These are phyloP conservation scores for Colletotrichum musae DNA, from an alignment of 2,329 filamentous ascomycete genomes.

Conservation along the genomic window DNA sequence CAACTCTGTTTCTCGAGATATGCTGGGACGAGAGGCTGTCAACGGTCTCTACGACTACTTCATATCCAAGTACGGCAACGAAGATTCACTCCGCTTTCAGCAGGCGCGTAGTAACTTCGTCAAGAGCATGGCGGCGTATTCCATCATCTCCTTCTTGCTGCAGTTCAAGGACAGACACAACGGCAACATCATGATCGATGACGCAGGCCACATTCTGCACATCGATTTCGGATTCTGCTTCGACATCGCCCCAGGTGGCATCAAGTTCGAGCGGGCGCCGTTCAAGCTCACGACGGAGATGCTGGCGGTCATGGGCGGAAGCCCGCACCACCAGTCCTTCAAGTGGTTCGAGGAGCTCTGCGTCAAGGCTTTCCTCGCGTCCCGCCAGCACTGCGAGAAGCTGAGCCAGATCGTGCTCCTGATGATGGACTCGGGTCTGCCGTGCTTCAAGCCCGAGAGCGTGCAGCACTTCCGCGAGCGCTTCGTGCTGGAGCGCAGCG, in stretches of 20 bases:
- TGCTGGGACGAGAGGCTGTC: constrained; percentile 97
- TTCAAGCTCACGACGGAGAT: constrained; percentile 99
- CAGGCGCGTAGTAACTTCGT: constrained; percentile 97
- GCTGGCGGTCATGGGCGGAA: constrained; percentile 98
- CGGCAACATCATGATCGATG: constrained; percentile 99
- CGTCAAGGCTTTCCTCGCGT: constrained; percentile 94
- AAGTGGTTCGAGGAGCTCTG: constrained; percentile 97
- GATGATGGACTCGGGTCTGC: constrained; percentile 96
- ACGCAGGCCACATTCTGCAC: constrained; percentile 96
- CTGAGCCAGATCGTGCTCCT: constrained; percentile 89
- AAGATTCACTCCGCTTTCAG: constrained; percentile 95
- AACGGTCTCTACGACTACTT: constrained; percentile 99
- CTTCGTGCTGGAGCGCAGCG: constrained; percentile 92
- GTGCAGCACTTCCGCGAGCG: constrained; percentile 92
- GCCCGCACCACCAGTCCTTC: constrained; percentile 87
- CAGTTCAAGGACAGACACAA: constrained; percentile 99
- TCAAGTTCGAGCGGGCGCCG: constrained; percentile 96
- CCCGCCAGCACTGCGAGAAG: constrained; percentile 88
- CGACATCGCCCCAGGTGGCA: constrained; percentile 96
- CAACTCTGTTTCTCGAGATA: constrained; percentile 97
- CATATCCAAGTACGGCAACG: constrained; percentile 95
- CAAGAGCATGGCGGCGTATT: constrained; percentile 99
- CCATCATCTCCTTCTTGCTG: constrained; percentile 93
- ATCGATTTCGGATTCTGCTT: constrained; percentile 99
- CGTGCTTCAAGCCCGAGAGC: constrained; percentile 97